Evolutionary conservation across 306 rosid genomes (phyloP), one percentile per base, ranked within the genome.

Genomic region (Sechiopsis laciniata): DNA sequence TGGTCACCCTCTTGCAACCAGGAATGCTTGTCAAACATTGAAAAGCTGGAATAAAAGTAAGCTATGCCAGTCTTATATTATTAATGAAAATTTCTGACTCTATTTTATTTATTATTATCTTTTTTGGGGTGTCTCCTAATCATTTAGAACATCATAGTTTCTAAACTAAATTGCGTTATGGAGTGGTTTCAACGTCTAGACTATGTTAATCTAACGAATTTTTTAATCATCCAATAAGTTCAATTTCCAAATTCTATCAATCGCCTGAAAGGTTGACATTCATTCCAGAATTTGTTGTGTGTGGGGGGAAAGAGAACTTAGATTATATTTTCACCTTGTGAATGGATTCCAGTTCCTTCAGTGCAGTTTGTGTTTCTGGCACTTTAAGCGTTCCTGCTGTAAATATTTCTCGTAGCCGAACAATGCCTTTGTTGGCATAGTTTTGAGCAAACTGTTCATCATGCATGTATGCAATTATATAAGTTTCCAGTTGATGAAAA

Each of bases 311-410:
- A n/a, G 26, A 63, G 22, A 17, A 53, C 35, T 67, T 45, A 45
- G 53, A 67, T 45, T 69, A 69, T 74, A 59, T 74, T 17, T 29
- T 67, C 80, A 94, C 98, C 96, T 94, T 94, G 92, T 90, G 95
- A 78, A 94, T 79, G 76, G 97, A 90, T 85, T 94, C 99, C 73
- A 94, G 96, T 45, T 94, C 97, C 86, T 86, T 76, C 58, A 94
- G 89, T 48, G 87, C 95, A 78, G 84, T 60, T 26, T 80, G 91
- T 10, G 96, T 84, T 78, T 85, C 74, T 60, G 97, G 99, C 79
- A 94, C 89, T 78, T 78, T 60, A 17, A 94, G 90, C 29, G 90
- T 81, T 51, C 96, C 92, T 42, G 95, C 97, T 8, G 86, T 90
- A 80, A 94, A 90, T 80, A 91, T 91, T 84, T 94, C 96, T 67